A percentile compares a stretch with the other conserved stretches of the same genome.
These are phyloP conservation scores for Capronia epimyces DNA, from an alignment of 2,329 filamentous ascomycete genomes.

Conservation along the genomic window DNA sequence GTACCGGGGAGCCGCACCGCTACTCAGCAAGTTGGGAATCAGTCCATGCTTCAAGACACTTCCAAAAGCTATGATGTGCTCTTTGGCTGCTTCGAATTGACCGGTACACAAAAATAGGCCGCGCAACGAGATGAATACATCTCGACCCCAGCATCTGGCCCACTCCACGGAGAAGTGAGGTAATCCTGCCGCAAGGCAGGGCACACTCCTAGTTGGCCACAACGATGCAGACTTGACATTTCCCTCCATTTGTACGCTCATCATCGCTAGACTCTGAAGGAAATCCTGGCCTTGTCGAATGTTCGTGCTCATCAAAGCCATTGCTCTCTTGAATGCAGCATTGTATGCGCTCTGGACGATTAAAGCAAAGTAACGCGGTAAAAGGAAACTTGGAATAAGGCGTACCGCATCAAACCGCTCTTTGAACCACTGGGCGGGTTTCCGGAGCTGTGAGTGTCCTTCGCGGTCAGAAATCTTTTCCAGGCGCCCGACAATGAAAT, in stretches of 20 bases:
- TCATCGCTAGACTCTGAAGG: conserved; percentile 79
- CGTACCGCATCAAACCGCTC: conserved; percentile 82
- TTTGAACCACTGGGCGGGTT: conserved; percentile 70
- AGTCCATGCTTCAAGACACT: conserved; percentile 97
- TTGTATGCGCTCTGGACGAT: conserved; percentile 82
- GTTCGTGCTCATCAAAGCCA: conserved; percentile 73
- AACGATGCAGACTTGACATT: conserved; percentile 84
- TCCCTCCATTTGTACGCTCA: conserved; percentile 86
- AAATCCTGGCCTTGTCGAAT: conserved; percentile 81
- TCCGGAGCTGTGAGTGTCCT: conserved; percentile 57
- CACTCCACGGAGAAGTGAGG: conserved; percentile 92
- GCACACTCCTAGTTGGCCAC: conserved; percentile 77
- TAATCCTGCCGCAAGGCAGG: conserved; percentile 82
- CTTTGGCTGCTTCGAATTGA: conserved; percentile 78
- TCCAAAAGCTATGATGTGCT: conserved; percentile 91
- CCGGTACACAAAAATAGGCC: conserved; percentile 89
- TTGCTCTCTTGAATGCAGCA: conserved; percentile 70
- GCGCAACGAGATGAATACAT: conserved; percentile 92
- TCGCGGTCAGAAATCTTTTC: conserved; percentile 63
- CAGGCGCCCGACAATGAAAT: conserved; percentile 76
- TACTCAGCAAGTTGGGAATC: conserved; percentile 89
- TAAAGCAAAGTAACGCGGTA: conserved; percentile 89
- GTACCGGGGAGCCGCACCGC: conserved; percentile 80
- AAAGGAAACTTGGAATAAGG: conserved; percentile 76
- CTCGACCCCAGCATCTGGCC: conserved; percentile 94